Evolutionary conservation across 73 alveolate genomes (phyloP), one percentile per base, ranked within the genome.

Genomic region (Paramecium sonneborni): DNA sequence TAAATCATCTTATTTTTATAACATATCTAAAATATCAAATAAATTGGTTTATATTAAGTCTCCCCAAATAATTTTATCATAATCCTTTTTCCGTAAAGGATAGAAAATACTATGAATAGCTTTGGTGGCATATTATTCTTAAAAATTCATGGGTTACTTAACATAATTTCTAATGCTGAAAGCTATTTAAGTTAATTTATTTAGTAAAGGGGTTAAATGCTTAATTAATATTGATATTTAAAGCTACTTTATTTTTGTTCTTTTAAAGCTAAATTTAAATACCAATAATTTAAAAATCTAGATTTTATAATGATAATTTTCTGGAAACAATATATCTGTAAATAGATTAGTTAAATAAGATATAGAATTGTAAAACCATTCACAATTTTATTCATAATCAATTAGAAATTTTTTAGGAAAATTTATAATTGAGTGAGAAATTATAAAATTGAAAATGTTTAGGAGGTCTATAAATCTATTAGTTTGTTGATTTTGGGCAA

Each of bases 81-180:
- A 99, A 92, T 97, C 99, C 82, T 96, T 95, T n/a, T 96, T 82
- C 76, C 97, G 99, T 35, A 97, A 93, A 39, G 56, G 85, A 86
- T 92, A 98, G 93, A 96, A 97, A 41, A 98, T 97, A 76, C 99
- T 95, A 96, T 95, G 96, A 26, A 96, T 95, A 0, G 97, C 99
- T 5, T 99, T 98, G 79, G 97, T 98, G 3, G 99, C 90, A 94
- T 98, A 98, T 84, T 99, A 93, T 32, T 98, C 99, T 90, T 98
- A 99, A 92, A n/a, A 98, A 98, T 92, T 98, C 99, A 57, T 99
- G 99, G 62, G 99, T 98, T 57, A 97, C 99, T 92, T 95, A n/a
- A 92, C 48, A 98, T 96, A 88, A 98, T 98, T 56, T 98, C 99
- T 57, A 98, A 93, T 18, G 99, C 99, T 7, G 99, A 99, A 87